These are phyloP conservation scores for Starmera stellimalicola DNA, from an alignment of 1,139 yeast genomes.

Conservation along the genomic window DNA sequence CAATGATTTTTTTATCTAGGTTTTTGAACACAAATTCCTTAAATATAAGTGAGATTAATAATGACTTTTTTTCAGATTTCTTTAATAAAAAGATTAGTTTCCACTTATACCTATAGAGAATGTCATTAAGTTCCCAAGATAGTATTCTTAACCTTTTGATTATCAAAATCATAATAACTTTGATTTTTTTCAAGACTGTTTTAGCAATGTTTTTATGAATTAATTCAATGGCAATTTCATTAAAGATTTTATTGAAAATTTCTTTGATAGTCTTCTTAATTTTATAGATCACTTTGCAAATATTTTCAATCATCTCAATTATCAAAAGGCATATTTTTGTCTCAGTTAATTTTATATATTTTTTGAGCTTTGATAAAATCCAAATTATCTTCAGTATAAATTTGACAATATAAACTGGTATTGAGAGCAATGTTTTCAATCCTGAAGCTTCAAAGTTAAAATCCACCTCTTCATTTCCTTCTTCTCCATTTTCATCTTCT, in stretches of 20 bases:
- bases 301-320: conserved; percentile 4
- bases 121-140: conserved; percentile 9
- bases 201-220: background rate
- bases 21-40: conserved; percentile 6
- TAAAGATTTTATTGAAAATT: background rate
- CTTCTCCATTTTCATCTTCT: no score
- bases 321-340: conserved; percentile 5
- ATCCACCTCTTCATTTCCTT: background rate
- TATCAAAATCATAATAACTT: conserved; percentile 3
- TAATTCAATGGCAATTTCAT: conserved; percentile 1
- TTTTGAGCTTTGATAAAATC: conserved; percentile 5
- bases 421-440: conserved; percentile 1
- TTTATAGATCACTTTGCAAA: conserved; percentile 1
- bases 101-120: conserved; percentile 10
- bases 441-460: conserved; percentile 3
- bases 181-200: conserved; percentile 2
- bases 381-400: conserved; percentile 6
- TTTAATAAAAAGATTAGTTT: conserved; percentile 6
- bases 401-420: conserved; percentile 5
- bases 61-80: conserved; percentile 5
- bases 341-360: conserved; percentile 4
- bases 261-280: conserved; percentile 4
- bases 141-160: conserved; percentile 5
- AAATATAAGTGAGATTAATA: conserved; percentile 7
- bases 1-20: conserved; percentile 3